phyloP scores from a whole-genome alignment of 2,329 filamentous ascomycete genomes.

The Chalaropsis ovoidea region DNA sequence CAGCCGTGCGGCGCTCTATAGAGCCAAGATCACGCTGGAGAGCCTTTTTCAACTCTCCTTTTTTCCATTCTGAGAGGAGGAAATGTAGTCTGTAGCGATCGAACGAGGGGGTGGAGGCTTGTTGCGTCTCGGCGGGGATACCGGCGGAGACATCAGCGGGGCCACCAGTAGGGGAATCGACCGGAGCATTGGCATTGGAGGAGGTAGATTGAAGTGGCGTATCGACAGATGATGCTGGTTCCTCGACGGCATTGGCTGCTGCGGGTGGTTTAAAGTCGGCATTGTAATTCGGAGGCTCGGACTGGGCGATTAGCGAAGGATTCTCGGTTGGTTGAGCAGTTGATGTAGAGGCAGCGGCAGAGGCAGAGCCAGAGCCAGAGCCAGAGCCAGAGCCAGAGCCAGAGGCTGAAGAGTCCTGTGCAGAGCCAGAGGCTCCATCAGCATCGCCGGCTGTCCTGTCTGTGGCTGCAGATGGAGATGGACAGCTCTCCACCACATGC shows the following conservation, averaged over 20 bases:
- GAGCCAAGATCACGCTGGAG: slow-evolving; percentile 22
- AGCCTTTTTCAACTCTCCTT: slow-evolving; percentile 22
- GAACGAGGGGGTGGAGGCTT: slow-evolving; percentile 9
- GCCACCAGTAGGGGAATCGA: not conserved
- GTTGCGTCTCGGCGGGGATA: not conserved
- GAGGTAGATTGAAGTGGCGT: not conserved
- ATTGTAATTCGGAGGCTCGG: not conserved
- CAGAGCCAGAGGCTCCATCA: not conserved
- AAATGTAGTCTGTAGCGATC: slow-evolving; percentile 22
- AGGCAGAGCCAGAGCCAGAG: too few species aligned
- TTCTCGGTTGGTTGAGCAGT: not conserved
- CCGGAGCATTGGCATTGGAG: not conserved
- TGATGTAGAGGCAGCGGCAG: not conserved
- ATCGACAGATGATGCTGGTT: not conserved
- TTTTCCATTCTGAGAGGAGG: slow-evolving; percentile 21
- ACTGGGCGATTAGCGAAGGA: not conserved
- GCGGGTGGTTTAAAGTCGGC: not conserved
- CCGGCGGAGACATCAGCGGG: not conserved
- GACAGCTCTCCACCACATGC: slow-evolving; percentile 4
- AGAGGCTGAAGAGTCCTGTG: too few species aligned
- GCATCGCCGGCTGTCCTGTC: not conserved
- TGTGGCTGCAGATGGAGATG: not conserved
- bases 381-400: too few species aligned
- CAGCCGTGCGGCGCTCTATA: slow-evolving; percentile 19
- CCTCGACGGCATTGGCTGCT: too few species aligned